Evolutionary conservation across 2,329 filamentous ascomycete genomes (phyloP).

Genomic region (Tolypocladium amazonense): DNA sequence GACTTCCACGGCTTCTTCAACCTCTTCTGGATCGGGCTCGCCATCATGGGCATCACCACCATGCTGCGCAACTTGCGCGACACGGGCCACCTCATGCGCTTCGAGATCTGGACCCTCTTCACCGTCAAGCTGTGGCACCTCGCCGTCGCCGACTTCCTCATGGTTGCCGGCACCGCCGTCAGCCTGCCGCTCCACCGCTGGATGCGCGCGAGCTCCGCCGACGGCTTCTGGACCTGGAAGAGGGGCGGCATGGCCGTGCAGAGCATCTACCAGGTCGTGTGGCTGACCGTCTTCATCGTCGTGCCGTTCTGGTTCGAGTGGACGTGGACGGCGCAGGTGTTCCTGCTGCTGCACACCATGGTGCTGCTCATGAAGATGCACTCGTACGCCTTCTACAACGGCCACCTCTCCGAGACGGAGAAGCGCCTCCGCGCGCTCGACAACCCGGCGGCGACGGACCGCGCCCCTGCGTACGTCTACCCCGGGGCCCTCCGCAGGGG

Average conservation of each 20-base stretch:
- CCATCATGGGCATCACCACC: constrained; percentile 95
- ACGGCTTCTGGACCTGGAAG: constrained; percentile 57
- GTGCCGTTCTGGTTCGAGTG: constrained; percentile 79
- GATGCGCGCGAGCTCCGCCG: constrained; percentile 42
- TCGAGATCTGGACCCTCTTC: constrained; percentile 81
- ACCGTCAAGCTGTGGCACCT: constrained; percentile 84
- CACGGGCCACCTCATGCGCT: constrained; percentile 74
- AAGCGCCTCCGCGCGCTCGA: constrained; percentile 73
- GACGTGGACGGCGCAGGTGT: constrained; percentile 97
- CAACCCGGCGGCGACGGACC: constrained; percentile 44
- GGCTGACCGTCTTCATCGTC: constrained; percentile 74
- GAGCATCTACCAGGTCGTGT: constrained; percentile 67
- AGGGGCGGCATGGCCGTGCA: constrained; percentile 72
- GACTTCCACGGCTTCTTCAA: constrained; percentile 98
- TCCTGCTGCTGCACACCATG: constrained; percentile 82
- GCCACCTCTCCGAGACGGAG: constrained; percentile 81
- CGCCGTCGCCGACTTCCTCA: constrained; percentile 69
- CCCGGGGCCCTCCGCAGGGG: constrained; percentile 42
- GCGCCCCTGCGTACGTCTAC: constrained; percentile 66
- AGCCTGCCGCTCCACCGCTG: constrained; percentile 64
- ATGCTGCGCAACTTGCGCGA: constrained; percentile 89
- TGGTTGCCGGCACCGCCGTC: constrained; percentile 67
- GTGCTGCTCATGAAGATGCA: constrained; percentile 98
- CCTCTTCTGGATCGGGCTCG: constrained; percentile 93
- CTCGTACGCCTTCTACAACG: constrained; percentile 96